Evolutionary conservation across 1,284 basidiomycete genomes (phyloP).

Genomic region (Bjerkandera adusta): DNA sequence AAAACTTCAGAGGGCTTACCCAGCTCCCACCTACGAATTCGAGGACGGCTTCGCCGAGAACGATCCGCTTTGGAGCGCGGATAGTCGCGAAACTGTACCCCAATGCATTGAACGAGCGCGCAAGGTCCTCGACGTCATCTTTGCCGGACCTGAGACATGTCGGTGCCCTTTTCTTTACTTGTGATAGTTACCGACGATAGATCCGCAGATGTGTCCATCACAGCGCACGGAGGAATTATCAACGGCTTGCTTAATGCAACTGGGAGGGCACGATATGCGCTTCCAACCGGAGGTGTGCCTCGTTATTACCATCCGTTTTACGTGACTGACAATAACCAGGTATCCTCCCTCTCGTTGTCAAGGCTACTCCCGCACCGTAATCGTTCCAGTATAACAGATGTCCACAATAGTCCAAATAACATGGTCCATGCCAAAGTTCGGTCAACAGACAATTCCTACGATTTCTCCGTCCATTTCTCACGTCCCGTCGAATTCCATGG

Average conservation of each 20-base stretch:
- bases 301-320: background rate
- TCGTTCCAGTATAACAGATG: too few relatives aligned
- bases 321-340: background rate
- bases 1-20: slow-evolving; percentile 51
- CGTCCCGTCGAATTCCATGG: too few relatives aligned
- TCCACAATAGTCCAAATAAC: too few relatives aligned
- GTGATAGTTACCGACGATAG: background rate
- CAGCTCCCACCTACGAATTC: slow-evolving; percentile 52
- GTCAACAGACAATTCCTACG: too few relatives aligned
- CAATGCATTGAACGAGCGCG: slow-evolving; percentile 56
- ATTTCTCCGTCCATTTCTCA: too few relatives aligned
- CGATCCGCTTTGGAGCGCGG: slow-evolving; percentile 67
- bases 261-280: slow-evolving; percentile 39
- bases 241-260: slow-evolving; percentile 48
- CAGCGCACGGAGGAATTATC: slow-evolving; percentile 62
- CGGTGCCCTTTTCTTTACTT: slow-evolving; percentile 23
- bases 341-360: slow-evolving; percentile 4
- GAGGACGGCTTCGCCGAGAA: slow-evolving; percentile 71
- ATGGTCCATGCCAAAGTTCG: too few relatives aligned
- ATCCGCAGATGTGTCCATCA: slow-evolving; percentile 47
- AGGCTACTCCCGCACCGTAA: too few relatives aligned
- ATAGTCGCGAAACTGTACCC: slow-evolving; percentile 61
- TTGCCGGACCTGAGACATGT: slow-evolving; percentile 54
- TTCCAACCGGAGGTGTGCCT: slow-evolving; percentile 60
- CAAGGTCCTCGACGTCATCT: slow-evolving; percentile 62